Conservation (phyloP, 2,329 filamentous ascomycete species). For the Septoria petroselini region DNA sequence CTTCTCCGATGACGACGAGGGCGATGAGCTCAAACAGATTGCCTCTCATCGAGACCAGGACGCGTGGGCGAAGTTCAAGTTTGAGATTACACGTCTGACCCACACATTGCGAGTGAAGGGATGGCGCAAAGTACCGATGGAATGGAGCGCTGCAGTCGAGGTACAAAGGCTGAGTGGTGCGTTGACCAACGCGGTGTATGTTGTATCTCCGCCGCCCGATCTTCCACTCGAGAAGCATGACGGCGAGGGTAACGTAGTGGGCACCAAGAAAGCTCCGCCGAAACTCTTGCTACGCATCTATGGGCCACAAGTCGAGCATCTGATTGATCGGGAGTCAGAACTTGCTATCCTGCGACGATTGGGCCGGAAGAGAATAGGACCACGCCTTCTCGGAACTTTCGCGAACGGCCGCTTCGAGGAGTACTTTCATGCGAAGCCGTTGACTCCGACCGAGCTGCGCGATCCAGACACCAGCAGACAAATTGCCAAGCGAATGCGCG, state of each 20-base stretch:
- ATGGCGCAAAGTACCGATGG: slow-evolving; percentile 79
- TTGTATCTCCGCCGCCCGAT: slow-evolving; percentile 75
- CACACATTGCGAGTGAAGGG: slow-evolving; percentile 89
- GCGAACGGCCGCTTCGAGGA: slow-evolving; percentile 94
- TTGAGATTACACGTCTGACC: slow-evolving; percentile 81
- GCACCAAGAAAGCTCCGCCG: slow-evolving; percentile 48
- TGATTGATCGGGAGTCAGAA: slow-evolving; percentile 91
- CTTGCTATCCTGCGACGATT: slow-evolving; percentile 80
- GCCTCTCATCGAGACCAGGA: slow-evolving; percentile 44
- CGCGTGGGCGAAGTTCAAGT: slow-evolving; percentile 84
- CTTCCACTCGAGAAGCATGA: slow-evolving; percentile 45
- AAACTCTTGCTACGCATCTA: slow-evolving; percentile 90
- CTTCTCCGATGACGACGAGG: slow-evolving; percentile 49
- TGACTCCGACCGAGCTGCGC: slow-evolving; percentile 73
- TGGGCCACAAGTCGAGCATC: slow-evolving; percentile 88
- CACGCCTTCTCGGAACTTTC: slow-evolving; percentile 86
- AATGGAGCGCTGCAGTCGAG: slow-evolving; percentile 63
- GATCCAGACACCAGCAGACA: slow-evolving; percentile 80
- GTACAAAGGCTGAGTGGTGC: slow-evolving; percentile 83
- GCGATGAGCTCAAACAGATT: slow-evolving; percentile 28
- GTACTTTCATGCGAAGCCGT: slow-evolving; percentile 78
- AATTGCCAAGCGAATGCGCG: slow-evolving; percentile 96
- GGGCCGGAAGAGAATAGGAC: slow-evolving; percentile 88
- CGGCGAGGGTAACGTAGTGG: slow-evolving; percentile 36
- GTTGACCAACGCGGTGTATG: slow-evolving; percentile 93